These are phyloP conservation scores for Aegilops sharonensis DNA, from an alignment of 176 grass and related monocot genomes.

Conservation along the genomic window DNA sequence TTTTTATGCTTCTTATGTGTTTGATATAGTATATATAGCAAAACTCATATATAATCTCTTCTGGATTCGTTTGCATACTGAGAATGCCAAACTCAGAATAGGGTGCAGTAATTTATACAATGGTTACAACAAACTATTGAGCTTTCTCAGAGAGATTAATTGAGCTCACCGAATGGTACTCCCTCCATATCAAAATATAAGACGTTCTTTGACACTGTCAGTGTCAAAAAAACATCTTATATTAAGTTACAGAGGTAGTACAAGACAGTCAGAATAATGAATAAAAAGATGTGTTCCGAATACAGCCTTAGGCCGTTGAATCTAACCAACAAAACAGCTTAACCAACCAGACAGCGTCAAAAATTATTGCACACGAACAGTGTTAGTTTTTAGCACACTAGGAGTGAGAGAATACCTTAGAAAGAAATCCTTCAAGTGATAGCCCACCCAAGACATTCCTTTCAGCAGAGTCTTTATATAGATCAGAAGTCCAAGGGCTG, in stretches of 20 bases:
- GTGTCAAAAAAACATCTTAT: too few relatives aligned
- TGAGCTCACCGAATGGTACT: not conserved
- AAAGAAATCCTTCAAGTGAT: constrained; percentile 94
- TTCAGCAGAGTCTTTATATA: constrained; percentile 78
- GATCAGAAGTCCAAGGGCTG: constrained; percentile 78
- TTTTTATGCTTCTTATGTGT: not conserved
- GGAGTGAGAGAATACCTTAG: constrained; percentile 52
- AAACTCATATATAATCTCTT: not conserved
- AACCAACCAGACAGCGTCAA: not conserved
- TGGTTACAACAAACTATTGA: not conserved
- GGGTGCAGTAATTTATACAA: not conserved
- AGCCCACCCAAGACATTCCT: constrained; percentile 90
- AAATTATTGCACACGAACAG: not conserved
- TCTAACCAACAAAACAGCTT: not conserved
- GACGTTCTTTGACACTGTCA: too few relatives aligned
- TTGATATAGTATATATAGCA: not conserved
- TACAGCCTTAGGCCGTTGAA: not conserved
- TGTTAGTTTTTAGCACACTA: not conserved
- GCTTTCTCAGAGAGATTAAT: not conserved
- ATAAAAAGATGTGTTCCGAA: not conserved
- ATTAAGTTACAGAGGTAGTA: not conserved
- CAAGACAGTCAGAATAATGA: not conserved
- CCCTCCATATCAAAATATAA: too few relatives aligned
- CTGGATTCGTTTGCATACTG: not conserved
- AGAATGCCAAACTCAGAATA: not conserved